A percentile compares a stretch with the other conserved stretches of the same genome.
phyloP scores from a whole-genome alignment of 23 red algal species.

The Gracilaria gracilis region DNA sequence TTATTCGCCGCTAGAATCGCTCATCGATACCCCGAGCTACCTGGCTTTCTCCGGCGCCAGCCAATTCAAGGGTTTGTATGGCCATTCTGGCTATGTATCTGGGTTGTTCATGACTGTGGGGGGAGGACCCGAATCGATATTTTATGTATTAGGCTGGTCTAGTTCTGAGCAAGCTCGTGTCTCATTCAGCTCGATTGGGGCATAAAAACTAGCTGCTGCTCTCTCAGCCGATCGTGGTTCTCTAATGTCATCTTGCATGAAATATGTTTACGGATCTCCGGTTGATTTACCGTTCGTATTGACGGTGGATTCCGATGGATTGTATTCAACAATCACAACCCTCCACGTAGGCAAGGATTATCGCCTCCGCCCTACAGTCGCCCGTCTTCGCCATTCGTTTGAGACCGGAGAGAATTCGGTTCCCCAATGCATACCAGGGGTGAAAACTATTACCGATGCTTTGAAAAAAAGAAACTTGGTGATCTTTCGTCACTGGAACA shows the following conservation, averaged over 20 bases:
- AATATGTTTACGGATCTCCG: not conserved
- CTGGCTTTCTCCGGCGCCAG: slow-evolving; percentile 57
- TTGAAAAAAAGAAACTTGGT: not conserved
- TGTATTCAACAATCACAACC: slow-evolving; percentile 33
- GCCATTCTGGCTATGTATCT: slow-evolving; percentile 42
- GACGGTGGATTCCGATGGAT: slow-evolving; percentile 39
- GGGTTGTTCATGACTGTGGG: slow-evolving; percentile 35
- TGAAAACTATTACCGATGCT: slow-evolving; percentile 19
- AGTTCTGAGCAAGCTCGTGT: slow-evolving; percentile 31
- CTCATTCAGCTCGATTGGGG: slow-evolving; percentile 20
- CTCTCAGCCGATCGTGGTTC: slow-evolving; percentile 25
- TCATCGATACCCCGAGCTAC: not conserved
- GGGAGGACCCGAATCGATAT: not conserved
- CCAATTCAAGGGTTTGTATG: slow-evolving; percentile 34
- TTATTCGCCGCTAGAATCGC: not conserved
- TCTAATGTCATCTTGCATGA: not conserved
- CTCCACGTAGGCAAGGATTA: slow-evolving; percentile 49
- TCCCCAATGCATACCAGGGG: not conserved
- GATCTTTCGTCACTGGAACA: too few species aligned
- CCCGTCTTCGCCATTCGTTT: slow-evolving; percentile 32
- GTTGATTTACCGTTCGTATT: not conserved
- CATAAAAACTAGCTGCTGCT: slow-evolving; percentile 36
- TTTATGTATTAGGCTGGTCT: slow-evolving; percentile 27
- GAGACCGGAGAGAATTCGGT: slow-evolving; percentile 15
- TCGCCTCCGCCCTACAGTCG: slow-evolving; percentile 29